Conservation (phyloP, 371 early-diverging fungal genomes). For the Mortierella sp. region DNA sequence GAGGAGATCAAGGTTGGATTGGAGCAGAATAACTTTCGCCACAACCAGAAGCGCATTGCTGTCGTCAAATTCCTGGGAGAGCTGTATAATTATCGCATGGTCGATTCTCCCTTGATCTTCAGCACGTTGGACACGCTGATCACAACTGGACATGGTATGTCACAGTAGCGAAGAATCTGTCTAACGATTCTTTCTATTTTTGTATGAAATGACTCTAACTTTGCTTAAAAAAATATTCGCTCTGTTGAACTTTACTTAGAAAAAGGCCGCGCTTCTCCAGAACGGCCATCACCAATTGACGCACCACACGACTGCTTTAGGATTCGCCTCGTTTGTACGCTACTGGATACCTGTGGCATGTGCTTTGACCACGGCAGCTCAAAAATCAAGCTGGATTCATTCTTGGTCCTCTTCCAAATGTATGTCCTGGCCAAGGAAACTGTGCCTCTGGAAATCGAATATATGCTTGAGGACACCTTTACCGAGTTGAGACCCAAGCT, state of each 20-base stretch:
- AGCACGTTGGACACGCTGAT: slow-evolving; percentile 87
- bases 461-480: slow-evolving; percentile 84
- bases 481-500: slow-evolving; percentile 81
- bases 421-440: slow-evolving; percentile 86
- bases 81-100: slow-evolving; percentile 87
- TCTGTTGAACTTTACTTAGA: slow-evolving; percentile 56
- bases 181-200: neutral
- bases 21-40: slow-evolving; percentile 90
- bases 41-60: slow-evolving; percentile 91
- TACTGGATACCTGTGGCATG: slow-evolving; percentile 91
- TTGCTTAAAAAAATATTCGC: too few species aligned
- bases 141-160: slow-evolving; percentile 85
- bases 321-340: slow-evolving; percentile 85
- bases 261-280: slow-evolving; percentile 78
- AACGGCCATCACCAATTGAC: slow-evolving; percentile 78
- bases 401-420: slow-evolving; percentile 86
- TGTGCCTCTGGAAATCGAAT: slow-evolving; percentile 91
- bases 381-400: slow-evolving; percentile 77
- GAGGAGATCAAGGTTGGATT: slow-evolving; percentile 92
- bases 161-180: neutral
- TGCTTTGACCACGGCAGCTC: slow-evolving; percentile 80
- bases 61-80: slow-evolving; percentile 90
- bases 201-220: too few species aligned
- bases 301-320: slow-evolving; percentile 94
- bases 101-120: slow-evolving; percentile 85